Percentiles rank a stretch among this genome's conserved stretches.
phyloP scores from a whole-genome alignment of 2,329 filamentous ascomycete genomes.

The Aspergillus sojae region DNA sequence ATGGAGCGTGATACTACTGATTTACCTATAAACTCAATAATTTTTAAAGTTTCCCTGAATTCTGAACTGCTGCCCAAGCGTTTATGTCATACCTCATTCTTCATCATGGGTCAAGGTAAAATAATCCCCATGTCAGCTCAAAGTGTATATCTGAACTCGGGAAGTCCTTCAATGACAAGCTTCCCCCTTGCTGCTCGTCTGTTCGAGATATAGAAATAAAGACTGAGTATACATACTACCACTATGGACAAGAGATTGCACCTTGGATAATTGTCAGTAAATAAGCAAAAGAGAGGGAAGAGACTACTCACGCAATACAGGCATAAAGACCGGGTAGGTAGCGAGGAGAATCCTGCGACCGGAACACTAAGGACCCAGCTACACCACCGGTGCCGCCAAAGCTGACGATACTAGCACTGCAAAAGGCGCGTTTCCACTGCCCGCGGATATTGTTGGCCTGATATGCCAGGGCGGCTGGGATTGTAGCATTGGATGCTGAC shows the following conservation, averaged over 20 bases:
- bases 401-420: constrained; percentile 73
- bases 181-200: not conserved
- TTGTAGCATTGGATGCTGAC: constrained; percentile 75
- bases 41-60: not conserved
- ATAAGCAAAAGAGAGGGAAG: not conserved
- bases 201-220: not conserved
- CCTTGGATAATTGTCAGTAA: not conserved
- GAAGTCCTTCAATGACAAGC: not conserved
- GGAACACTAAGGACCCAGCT: constrained; percentile 72
- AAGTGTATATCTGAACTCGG: not conserved
- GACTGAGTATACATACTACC: not conserved
- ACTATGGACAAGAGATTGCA: not conserved
- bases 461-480: constrained; percentile 74
- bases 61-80: not conserved
- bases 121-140: not conserved
- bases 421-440: constrained; percentile 85
- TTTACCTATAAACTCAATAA: fast-evolving
- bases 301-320: not conserved
- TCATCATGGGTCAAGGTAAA: not conserved
- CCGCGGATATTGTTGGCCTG: constrained; percentile 87
- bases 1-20: fast-evolving
- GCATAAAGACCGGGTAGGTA: constrained; percentile 17
- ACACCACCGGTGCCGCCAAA: constrained; percentile 80
- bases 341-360: constrained; percentile 38
- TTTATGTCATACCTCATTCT: not conserved